Conservation (phyloP, 352 stramenopile species). For the Pythium utonaiense region DNA sequence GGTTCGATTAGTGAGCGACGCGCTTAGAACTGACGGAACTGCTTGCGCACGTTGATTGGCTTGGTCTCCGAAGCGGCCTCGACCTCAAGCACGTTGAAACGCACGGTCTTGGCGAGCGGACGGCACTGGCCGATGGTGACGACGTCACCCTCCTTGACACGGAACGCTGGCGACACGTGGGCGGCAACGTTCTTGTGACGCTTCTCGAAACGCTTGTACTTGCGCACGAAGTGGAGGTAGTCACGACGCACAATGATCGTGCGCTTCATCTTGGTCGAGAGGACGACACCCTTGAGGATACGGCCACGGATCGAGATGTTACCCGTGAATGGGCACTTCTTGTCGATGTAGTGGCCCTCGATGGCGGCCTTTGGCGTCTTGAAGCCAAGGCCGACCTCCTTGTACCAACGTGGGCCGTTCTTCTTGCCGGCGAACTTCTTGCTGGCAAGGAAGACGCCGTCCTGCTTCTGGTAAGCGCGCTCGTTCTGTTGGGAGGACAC, state of each 20-base stretch:
- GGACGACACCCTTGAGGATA: constrained; percentile 97
- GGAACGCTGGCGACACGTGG: constrained; percentile 97
- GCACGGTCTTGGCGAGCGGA: constrained; percentile 99
- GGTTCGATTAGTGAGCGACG: background rate
- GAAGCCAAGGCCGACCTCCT: constrained; percentile 98
- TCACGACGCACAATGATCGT: constrained; percentile 99
- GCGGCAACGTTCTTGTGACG: constrained; percentile 99
- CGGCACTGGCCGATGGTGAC: constrained; percentile 99
- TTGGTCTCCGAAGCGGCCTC: constrained; percentile 94
- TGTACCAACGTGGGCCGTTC: constrained; percentile 94
- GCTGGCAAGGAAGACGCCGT: constrained; percentile 98
- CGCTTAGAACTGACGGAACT: constrained; percentile 98
- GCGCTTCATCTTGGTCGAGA: constrained; percentile 99
- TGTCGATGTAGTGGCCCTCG: constrained; percentile 97
- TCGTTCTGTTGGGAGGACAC: constrained; percentile 79
- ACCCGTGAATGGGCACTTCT: constrained; percentile 99
- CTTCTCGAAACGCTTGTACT: constrained; percentile 99
- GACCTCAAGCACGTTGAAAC: constrained; percentile 99
- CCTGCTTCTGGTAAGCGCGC: constrained; percentile 99
- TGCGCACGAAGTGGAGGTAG: constrained; percentile 99
- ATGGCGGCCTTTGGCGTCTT: constrained; percentile 97
- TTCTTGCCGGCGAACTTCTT: constrained; percentile 94
- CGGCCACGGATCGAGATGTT: constrained; percentile 99
- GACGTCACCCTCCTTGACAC: constrained; percentile 99
- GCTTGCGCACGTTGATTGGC: constrained; percentile 97